phyloP scores from a whole-genome alignment of 2,329 filamentous ascomycete genomes.

The Nigrograna mackinnonii region DNA sequence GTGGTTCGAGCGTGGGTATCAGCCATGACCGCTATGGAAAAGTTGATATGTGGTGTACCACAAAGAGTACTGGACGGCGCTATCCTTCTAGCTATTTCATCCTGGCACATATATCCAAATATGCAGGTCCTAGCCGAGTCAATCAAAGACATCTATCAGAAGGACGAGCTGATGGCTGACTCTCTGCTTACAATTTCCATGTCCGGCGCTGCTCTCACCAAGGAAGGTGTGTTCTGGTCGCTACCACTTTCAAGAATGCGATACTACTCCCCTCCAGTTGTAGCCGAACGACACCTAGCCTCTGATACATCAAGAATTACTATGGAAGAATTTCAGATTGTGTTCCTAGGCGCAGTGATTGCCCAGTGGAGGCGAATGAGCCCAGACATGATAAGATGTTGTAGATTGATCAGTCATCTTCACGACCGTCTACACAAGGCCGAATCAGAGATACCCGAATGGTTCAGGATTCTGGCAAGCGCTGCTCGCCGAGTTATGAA shows the following conservation, averaged over 20 bases:
- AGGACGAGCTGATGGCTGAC: background rate
- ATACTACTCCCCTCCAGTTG: slow-evolving; percentile 3
- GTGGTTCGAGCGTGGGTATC: slow-evolving; percentile 14
- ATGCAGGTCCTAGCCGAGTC: slow-evolving; percentile 4
- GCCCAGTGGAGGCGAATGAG: background rate
- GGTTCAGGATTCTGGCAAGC: slow-evolving; percentile 4
- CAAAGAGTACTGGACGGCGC: slow-evolving; percentile 9
- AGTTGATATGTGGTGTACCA: slow-evolving; percentile 11
- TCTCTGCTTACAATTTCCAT: background rate
- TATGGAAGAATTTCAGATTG: slow-evolving; percentile 1
- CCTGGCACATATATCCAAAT: slow-evolving; percentile 20
- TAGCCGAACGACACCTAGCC: background rate
- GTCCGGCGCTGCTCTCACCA: background rate
- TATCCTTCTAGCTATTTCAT: slow-evolving; percentile 8
- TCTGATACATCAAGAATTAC: background rate
- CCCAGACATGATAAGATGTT: background rate
- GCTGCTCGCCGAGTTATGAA: slow-evolving; percentile 1
- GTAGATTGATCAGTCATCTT: background rate
- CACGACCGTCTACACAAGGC: background rate
- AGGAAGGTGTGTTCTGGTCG: slow-evolving; percentile 8
- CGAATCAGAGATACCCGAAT: background rate
- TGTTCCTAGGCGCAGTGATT: background rate
- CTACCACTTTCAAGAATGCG: slow-evolving; percentile 7
- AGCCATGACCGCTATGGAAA: slow-evolving; percentile 14
- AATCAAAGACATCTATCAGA: background rate